Evolutionary conservation across 2,329 filamentous ascomycete species (phyloP), one percentile per base, ranked within the genome.

Genomic region (Cercospora canescens): DNA sequence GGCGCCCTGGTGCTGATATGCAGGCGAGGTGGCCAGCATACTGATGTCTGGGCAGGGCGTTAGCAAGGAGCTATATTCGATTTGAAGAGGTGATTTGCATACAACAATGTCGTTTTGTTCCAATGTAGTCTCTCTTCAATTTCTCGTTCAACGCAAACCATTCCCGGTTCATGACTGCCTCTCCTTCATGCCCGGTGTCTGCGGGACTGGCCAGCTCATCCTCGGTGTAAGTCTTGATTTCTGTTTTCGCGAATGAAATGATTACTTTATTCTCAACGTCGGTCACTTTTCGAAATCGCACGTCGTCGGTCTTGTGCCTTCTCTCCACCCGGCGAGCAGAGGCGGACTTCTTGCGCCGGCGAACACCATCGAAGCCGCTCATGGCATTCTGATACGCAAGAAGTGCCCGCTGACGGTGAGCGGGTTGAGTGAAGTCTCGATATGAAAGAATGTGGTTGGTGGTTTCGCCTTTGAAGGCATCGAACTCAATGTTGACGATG

Each of bases 401-500:
- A 7, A 74, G 64, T 2, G 73, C 68, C 55, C 75, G 70, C 61
- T 74, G 66, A 60, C 72, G 69, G 52, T 77, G 74, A 32, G 65
- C 67, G 2, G 73, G 71, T 34, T 76, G 69, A 12, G 68, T 65
- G 32, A 69, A 63, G 45, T 76, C 73, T 37, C 75, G 69, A 65
- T 73, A 77, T 2, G 75, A 77, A 16, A 77, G 71, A 28, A 73
- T 68, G 34, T 77, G 75, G 57, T 76, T 76, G 28, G 71, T 74
- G 28, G 71, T 69, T 64, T 77, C 75, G 30, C 76, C 64, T 56
- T 71, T 71, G 56, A 76, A 77, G 16, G 75, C 75, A 57, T 79
- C 76, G 67, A 83, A 83, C 67, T 82, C 79, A 54, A 81, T 81
- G 67, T 81, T 76, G 8, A 76, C 74, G 16, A 77, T 70, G 32